Conservation (phyloP, 2,329 filamentous ascomycete species). For the Kalaharituber pfeilii region DNA sequence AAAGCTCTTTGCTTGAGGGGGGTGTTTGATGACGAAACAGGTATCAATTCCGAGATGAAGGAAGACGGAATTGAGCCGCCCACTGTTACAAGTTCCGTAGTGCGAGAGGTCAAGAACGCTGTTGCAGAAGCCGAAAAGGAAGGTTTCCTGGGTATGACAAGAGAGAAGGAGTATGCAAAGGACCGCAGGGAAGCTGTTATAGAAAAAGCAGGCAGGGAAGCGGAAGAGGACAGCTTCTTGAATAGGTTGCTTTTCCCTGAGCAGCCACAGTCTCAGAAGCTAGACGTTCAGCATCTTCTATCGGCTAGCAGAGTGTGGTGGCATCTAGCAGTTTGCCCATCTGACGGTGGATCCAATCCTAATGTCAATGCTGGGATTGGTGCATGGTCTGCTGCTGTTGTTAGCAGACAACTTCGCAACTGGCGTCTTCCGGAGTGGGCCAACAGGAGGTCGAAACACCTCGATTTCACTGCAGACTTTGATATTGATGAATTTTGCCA, state of each 20-base stretch:
- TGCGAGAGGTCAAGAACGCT: conserved; percentile 73
- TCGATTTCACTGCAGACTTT: conserved; percentile 95
- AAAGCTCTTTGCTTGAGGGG: conserved; percentile 80
- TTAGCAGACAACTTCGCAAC: conserved; percentile 79
- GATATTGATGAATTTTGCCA: conserved; percentile 81
- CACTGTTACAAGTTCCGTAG: conserved; percentile 58
- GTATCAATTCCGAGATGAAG: conserved; percentile 96
- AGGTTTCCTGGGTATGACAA: conserved; percentile 43
- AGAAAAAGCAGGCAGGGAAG: conserved; percentile 70
- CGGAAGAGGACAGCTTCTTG: conserved; percentile 67
- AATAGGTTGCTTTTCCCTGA: conserved; percentile 66
- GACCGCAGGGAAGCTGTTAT: conserved; percentile 70
- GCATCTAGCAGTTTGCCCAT: conserved; percentile 79
- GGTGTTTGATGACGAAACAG: conserved; percentile 78
- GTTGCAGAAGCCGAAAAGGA: conserved; percentile 61
- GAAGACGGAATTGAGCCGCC: conserved; percentile 72
- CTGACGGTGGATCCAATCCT: conserved; percentile 59
- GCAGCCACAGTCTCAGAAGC: conserved; percentile 42
- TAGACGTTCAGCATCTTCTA: conserved; percentile 58
- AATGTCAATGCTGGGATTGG: conserved; percentile 8
- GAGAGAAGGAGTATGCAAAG: conserved; percentile 58
- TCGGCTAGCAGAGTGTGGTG: conserved; percentile 87
- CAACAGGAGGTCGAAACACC: conserved; percentile 72
- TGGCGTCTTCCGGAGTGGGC: conserved; percentile 96
- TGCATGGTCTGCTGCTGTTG: conserved; percentile 74